Base-by-base conservation (phyloP, 192 early-diverging fungal species). In the Umbelopsis isabellina region DNA sequence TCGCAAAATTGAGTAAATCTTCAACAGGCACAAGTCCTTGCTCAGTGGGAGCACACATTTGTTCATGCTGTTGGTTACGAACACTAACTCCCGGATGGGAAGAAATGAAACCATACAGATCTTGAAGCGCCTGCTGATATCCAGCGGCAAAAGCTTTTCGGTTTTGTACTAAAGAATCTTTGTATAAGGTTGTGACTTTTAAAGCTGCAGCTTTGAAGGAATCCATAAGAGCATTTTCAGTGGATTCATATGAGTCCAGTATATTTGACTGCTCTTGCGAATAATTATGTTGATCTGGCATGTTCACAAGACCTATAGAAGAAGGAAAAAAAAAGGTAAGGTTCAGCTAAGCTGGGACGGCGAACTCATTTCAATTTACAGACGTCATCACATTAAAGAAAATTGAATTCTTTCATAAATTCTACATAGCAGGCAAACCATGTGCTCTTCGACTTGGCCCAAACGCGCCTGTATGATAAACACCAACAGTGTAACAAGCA, bases 201-300 rank as follows among this genome's bases (percentile, higher is more conserved):
- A 79, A 70, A 16, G 84, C 84, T 20, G 84, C 80, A 35, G 82
- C 80, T 48, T 84, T 86, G 71, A 86, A 86, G 1, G 84, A 86
- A 46, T 77, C 74, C 67, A 86, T 65, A 3, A 86, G 72, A 5
- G 79, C 82, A 50, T 86, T 80, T 64, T 86, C 84, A 18, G 74
- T 78, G 0, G 75, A 75, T 58, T 83, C 81, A 50, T 75, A 74
- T 8, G 72, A 71, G 51, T 78, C 76, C 35, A 78, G 21, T 45
- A 78, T 71, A 23, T 61, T 61, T 30, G 55, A 61, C 18, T 25
- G 16, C n/a, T 30, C 55, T 35, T 61, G 55, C 18, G 25, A n/a
- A 61, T 35, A 61, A 16, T 61, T 61, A 30, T 61, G 55, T 37
- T 61, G 55, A 61, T 61, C 33, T 1, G 55, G 55, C 55, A 61